A percentile compares a stretch with the other conserved stretches of the same genome.
Conservation (phyloP, 805 yeast genomes). For the Cyberlindnera americana region DNA sequence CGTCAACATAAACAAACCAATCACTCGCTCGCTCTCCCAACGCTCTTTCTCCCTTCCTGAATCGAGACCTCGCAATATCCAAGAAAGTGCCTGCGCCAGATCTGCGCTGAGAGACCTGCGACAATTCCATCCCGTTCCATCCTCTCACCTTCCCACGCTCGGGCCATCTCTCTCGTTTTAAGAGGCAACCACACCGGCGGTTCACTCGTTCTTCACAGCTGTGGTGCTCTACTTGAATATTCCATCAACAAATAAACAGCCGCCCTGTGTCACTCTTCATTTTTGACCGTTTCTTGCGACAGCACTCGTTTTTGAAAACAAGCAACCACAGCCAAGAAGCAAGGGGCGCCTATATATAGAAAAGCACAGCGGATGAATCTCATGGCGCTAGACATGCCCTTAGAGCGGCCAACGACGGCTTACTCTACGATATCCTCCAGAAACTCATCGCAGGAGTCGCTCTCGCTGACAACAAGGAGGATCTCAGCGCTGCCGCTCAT, state of each 20-base stretch:
- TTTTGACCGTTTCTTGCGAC: not conserved
- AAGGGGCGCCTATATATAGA: too few species aligned
- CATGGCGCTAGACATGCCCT: not conserved
- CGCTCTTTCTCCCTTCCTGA: too few species aligned
- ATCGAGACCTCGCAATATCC: too few species aligned
- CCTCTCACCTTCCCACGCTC: not conserved
- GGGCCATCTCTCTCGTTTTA: too few species aligned
- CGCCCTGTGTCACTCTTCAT: not conserved
- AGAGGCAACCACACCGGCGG: too few species aligned
- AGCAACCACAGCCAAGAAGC: too few species aligned
- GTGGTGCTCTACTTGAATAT: too few species aligned
- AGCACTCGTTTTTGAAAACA: too few species aligned
- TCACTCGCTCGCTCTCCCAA: too few species aligned
- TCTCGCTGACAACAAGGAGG: slow-evolving; percentile 5
- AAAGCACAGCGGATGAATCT: too few species aligned
- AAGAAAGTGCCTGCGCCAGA: slow-evolving; percentile 14
- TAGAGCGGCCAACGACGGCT: slow-evolving; percentile 8
- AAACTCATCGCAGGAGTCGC: slow-evolving; percentile 9
- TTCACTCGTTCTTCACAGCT: too few species aligned
- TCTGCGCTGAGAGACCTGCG: slow-evolving; percentile 7
- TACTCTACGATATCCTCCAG: slow-evolving; percentile 6
- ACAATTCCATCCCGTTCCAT: slow-evolving; percentile 11
- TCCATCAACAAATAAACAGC: not conserved
- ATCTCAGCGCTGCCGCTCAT: slow-evolving; percentile 9
- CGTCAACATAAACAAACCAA: too few species aligned